Base-by-base conservation (phyloP, 371 early-diverging fungal genomes). In the Apophysomyces sp. region DNA sequence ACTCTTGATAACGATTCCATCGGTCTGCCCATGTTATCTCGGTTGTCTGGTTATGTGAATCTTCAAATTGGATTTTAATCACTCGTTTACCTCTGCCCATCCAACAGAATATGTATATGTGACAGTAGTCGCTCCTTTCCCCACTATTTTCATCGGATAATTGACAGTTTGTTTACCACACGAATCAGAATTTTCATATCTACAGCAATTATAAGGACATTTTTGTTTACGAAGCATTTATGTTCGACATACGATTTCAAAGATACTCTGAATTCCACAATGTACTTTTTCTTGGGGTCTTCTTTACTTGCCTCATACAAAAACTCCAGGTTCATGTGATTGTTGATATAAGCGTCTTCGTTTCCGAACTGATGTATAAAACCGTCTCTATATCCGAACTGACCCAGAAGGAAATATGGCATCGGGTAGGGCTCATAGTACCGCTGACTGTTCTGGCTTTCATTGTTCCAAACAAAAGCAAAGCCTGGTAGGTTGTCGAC, bases 211-310 rank as follows among this genome's bases (percentile, higher is more conserved):
- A n/a, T n/a, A n/a, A n/a, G n/a, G n/a, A n/a, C n/a, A n/a, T n/a
- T n/a, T n/a, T 62, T 13, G 26, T 8, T n/a, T 26, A 34, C 24
- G 12, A 15, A 29, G 13, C 31, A 39, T 39, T 53, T 28, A 15
- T 15, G 9, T n/a, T 29, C 2, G 15, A 62, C 75, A 63, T 77
- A 79, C 80, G 85, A 85, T 55, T 69, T 66, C 13, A 87, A 86
- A 32, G 76, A 74, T 28, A 84, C 83, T 68, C 86, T 86, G 49
- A 88, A 84, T 7, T 86, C 87, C n/a, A 84, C 84, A 53, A 88
- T 83, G 28, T 73, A 65, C 29, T 61, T 73, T 18, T 72, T 71
- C n/a, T 68, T 71, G 7, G 68, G 58, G 4, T 68, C 60, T 4
- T 69, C 57, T 37, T 61, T 66, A 24, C 58, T 66, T n/a, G 57